These are phyloP conservation scores for Russula lepida DNA, from an alignment of 768 basidiomycete genomes.

Conservation along the genomic window DNA sequence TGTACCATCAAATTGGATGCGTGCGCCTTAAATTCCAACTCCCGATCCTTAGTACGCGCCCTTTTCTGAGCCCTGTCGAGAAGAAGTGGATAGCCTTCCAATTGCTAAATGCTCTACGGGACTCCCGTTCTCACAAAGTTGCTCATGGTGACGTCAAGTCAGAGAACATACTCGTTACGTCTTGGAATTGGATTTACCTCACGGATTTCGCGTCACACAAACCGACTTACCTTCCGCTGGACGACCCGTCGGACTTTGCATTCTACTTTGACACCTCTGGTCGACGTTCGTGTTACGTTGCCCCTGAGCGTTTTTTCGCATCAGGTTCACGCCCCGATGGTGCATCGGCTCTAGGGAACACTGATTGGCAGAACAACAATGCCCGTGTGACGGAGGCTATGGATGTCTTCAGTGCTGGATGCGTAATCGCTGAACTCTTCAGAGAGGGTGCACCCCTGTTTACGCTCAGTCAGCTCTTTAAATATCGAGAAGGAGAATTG, in stretches of 20 bases:
- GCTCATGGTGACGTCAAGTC: conserved; percentile 98
- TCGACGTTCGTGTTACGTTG: conserved; percentile 88
- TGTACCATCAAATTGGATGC: not conserved
- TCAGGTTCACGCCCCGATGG: conserved; percentile 49
- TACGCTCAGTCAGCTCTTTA: conserved; percentile 90
- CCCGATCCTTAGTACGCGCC: conserved; percentile 66
- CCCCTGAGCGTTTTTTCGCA: conserved; percentile 91
- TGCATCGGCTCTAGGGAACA: conserved; percentile 23
- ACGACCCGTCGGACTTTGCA: conserved; percentile 95
- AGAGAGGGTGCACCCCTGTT: conserved; percentile 90
- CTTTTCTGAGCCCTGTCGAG: conserved; percentile 84
- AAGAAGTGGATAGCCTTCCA: conserved; percentile 99
- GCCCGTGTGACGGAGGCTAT: conserved; percentile 87
- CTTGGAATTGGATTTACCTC: conserved; percentile 92
- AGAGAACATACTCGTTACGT: conserved; percentile 92
- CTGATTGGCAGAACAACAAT: conserved; percentile 58
- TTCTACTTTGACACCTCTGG: conserved; percentile 97
- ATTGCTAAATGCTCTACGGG: conserved; percentile 74
- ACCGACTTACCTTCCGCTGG: conserved; percentile 88
- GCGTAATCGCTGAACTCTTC: conserved; percentile 93
- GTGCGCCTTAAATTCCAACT: not conserved
- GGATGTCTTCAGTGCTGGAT: conserved; percentile 95
- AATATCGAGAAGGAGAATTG: conserved; percentile 82
- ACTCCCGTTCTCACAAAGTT: conserved; percentile 77
- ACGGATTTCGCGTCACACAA: conserved; percentile 95